Conservation (phyloP, 73 alveolate genomes). For the Paraurostyla sp. region DNA sequence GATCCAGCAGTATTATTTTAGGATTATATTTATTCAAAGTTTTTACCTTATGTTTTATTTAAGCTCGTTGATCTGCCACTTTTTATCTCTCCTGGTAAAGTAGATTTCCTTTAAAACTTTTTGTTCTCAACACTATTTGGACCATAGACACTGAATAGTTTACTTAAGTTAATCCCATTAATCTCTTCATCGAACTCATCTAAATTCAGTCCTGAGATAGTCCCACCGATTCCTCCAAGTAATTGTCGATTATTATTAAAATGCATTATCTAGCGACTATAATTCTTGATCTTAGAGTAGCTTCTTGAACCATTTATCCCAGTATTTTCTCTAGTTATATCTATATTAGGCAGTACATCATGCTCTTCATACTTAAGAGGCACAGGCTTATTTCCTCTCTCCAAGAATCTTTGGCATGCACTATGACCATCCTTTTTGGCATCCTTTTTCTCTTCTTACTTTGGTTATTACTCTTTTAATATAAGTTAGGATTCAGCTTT, state of each 20-base stretch:
- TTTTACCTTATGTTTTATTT: neutral
- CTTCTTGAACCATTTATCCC: neutral
- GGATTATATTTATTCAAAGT: neutral
- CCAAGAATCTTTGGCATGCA: slow-evolving; percentile 58
- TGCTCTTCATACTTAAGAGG: slow-evolving; percentile 64
- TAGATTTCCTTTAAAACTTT: neutral
- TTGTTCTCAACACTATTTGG: slow-evolving; percentile 36
- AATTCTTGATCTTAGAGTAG: neutral
- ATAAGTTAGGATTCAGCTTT: slow-evolving; percentile 28
- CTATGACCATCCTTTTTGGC: neutral
- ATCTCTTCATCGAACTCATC: slow-evolving; percentile 62
- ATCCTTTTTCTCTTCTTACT: neutral
- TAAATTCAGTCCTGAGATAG: slow-evolving; percentile 27
- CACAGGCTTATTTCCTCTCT: slow-evolving; percentile 65
- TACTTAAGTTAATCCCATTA: slow-evolving; percentile 54
- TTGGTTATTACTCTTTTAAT: slow-evolving; percentile 3
- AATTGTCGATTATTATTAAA: neutral
- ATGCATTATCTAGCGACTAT: neutral
- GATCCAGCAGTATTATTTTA: neutral
- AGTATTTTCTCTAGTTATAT: neutral
- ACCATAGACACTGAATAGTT: slow-evolving; percentile 47
- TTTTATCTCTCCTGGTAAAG: neutral
- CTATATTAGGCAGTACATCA: slow-evolving; percentile 34
- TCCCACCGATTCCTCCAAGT: slow-evolving; percentile 33
- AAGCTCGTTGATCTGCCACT: slow-evolving; percentile 20